phyloP scores from a whole-genome alignment of 2,329 filamentous ascomycete genomes.

The Domatiomyces globalis region DNA sequence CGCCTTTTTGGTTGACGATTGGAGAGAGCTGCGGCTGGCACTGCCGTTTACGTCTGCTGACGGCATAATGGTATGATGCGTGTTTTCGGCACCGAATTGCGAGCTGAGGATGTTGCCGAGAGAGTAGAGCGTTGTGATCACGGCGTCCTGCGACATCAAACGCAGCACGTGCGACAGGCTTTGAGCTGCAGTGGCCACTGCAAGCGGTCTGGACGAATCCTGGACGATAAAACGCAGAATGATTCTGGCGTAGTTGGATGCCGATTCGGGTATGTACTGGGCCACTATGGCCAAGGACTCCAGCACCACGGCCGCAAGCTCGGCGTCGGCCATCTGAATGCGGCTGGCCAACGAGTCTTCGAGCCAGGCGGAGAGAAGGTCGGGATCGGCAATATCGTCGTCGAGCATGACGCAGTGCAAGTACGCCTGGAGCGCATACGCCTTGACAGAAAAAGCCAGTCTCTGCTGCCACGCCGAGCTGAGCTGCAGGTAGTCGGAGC shows the following conservation, averaged over 20 bases:
- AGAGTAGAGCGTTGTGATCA: conserved; percentile 90
- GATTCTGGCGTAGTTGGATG: conserved; percentile 61
- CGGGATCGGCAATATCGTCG: conserved; percentile 64
- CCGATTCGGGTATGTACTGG: conserved; percentile 56
- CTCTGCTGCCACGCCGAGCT: conserved; percentile 76
- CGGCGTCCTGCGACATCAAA: conserved; percentile 73
- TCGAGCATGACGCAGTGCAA: conserved; percentile 74
- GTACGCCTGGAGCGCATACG: conserved; percentile 65
- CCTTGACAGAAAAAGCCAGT: conserved; percentile 74
- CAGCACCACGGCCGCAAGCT: conserved; percentile 62
- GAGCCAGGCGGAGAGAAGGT: conserved; percentile 69
- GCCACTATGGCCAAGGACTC: conserved; percentile 72
- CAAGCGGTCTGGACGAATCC: conserved; percentile 53
- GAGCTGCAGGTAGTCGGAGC: conserved; percentile 76
- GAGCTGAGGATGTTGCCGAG: conserved; percentile 90
- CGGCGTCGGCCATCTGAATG: conserved; percentile 66
- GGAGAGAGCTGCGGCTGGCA: conserved; percentile 6
- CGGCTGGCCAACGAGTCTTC: conserved; percentile 67
- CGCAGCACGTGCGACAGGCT: conserved; percentile 71
- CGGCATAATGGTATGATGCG: conserved; percentile 19
- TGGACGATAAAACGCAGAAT: conserved; percentile 82
- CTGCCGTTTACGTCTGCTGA: conserved; percentile 13
- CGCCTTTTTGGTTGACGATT: conserved; percentile 31
- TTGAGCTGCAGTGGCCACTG: conserved; percentile 63
- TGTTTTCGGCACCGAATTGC: conserved; percentile 39